These are phyloP conservation scores for Fusarium sp. DNA, from an alignment of 2,329 filamentous ascomycete genomes.

Conservation along the genomic window DNA sequence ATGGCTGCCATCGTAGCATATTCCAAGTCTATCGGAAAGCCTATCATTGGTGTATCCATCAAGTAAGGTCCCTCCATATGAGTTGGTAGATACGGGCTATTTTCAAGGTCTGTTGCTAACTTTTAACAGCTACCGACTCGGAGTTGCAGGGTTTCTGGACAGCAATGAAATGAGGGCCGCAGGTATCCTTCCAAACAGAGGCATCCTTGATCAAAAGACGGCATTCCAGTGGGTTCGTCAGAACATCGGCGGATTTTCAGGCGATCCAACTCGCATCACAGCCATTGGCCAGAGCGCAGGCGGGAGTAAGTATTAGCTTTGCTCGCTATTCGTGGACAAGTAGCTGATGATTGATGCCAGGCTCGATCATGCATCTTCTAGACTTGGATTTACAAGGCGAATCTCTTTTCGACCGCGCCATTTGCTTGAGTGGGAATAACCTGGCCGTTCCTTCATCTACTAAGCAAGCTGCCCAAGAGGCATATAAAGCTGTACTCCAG, in stretches of 20 bases:
- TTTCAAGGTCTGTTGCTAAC: not conserved
- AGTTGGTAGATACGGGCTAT: rapidly evolving
- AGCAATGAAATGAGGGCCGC: not conserved
- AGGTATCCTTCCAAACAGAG: not conserved
- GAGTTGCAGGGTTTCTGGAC: not conserved
- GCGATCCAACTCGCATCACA: not conserved
- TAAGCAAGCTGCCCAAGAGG: not conserved
- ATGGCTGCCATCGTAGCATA: not conserved
- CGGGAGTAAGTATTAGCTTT: not conserved
- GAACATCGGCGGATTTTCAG: not conserved
- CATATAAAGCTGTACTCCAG: not conserved
- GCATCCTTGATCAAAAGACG: not conserved
- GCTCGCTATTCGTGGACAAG: no score
- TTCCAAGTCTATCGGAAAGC: not conserved
- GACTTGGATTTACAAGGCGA: not conserved
- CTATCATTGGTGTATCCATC: not conserved
- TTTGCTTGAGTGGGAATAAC: slow-evolving; percentile 1
- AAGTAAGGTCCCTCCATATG: not conserved
- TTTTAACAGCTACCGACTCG: not conserved
- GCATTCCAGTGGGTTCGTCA: not conserved
- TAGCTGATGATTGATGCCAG: not conserved
- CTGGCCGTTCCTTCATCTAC: not conserved
- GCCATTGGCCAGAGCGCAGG: not conserved
- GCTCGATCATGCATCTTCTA: not conserved
- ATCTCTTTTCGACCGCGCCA: not conserved